Conservation (phyloP, 805 yeast species). For the Lipomyces oligophaga region DNA sequence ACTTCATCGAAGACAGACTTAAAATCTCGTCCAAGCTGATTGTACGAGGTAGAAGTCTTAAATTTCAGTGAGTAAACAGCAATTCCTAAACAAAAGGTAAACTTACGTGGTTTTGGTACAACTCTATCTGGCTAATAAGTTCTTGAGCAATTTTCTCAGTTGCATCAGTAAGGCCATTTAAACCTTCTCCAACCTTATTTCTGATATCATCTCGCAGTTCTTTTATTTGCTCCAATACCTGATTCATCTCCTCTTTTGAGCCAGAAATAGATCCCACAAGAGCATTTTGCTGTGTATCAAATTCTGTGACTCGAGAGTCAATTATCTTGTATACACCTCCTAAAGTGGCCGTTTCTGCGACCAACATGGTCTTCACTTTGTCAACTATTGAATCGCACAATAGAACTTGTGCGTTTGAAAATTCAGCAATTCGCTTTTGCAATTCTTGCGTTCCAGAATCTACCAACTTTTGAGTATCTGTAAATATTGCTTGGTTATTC, state of each 20-base stretch:
- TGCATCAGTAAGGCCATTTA: slow-evolving; percentile 20
- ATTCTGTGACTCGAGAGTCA: slow-evolving; percentile 14
- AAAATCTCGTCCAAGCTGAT: slow-evolving; percentile 29
- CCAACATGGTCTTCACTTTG: slow-evolving; percentile 14
- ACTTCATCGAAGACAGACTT: slow-evolving; percentile 29
- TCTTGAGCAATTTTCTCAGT: slow-evolving; percentile 28
- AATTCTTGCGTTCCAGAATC: slow-evolving; percentile 47
- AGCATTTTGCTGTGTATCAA: slow-evolving; percentile 10
- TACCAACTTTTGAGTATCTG: slow-evolving; percentile 37
- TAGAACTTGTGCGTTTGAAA: slow-evolving; percentile 41
- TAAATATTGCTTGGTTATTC: slow-evolving; percentile 14
- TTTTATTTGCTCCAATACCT: slow-evolving; percentile 25
- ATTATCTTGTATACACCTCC: slow-evolving; percentile 23
- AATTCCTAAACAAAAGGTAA: neutral
- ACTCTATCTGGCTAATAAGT: slow-evolving; percentile 22
- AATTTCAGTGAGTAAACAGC: neutral
- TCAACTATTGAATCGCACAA: slow-evolving; percentile 10
- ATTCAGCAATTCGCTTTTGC: slow-evolving; percentile 50
- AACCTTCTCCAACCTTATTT: slow-evolving; percentile 28
- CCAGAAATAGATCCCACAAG: slow-evolving; percentile 16
- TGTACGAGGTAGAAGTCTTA: slow-evolving; percentile 26
- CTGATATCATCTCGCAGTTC: slow-evolving; percentile 29
- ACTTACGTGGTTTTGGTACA: slow-evolving; percentile 18
- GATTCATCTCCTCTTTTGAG: slow-evolving; percentile 25
- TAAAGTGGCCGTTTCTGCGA: slow-evolving; percentile 18